A percentile compares a stretch with the other conserved stretches of the same genome.
Conservation (phyloP, 2,329 filamentous ascomycete species). For the Verticillium longisporum region DNA sequence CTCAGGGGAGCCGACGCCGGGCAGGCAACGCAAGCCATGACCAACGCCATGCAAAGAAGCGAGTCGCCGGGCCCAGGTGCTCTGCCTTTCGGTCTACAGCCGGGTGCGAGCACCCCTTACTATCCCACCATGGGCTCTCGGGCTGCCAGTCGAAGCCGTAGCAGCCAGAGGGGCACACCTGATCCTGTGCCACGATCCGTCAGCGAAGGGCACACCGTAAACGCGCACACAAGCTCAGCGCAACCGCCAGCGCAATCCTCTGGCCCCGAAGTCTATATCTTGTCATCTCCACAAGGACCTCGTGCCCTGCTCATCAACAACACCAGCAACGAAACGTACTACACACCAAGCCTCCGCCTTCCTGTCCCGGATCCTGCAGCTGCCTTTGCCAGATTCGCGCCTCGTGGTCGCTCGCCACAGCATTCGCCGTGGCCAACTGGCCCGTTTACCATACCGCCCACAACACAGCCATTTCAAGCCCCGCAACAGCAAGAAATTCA, state of each 20-base stretch:
- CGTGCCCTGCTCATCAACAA: constrained; percentile 50
- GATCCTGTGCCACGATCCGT: constrained; percentile 28
- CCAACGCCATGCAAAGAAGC: constrained; percentile 44
- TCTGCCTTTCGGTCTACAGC: constrained; percentile 35
- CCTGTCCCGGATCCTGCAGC: not conserved
- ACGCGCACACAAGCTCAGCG: constrained; percentile 17
- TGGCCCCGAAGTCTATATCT: constrained; percentile 48
- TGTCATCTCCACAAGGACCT: constrained; percentile 54
- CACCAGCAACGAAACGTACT: constrained; percentile 40
- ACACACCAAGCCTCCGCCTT: constrained; percentile 31
- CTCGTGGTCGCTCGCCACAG: constrained; percentile 4
- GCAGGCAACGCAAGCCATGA: constrained; percentile 34
- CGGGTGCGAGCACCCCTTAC: constrained; percentile 26
- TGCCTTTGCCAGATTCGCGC: constrained; percentile 4
- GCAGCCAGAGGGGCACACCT: constrained; percentile 37
- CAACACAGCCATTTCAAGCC: constrained; percentile 2
- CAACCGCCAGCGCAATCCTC: constrained; percentile 17
- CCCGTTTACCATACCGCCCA: constrained; percentile 3
- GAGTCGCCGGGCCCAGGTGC: constrained; percentile 3
- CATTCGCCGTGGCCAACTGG: constrained; percentile 5
- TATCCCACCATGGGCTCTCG: constrained; percentile 27
- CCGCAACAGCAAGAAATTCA: constrained; percentile 6
- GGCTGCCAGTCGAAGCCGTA: constrained; percentile 37
- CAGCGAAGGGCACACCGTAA: constrained; percentile 6
- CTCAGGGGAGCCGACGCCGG: constrained; percentile 37